Percentiles rank a stretch among this genome's conserved stretches.
Evolutionary conservation across 139 green algal genomes (phyloP).

Genomic region (Tetradesmus lagerheimii): DNA sequence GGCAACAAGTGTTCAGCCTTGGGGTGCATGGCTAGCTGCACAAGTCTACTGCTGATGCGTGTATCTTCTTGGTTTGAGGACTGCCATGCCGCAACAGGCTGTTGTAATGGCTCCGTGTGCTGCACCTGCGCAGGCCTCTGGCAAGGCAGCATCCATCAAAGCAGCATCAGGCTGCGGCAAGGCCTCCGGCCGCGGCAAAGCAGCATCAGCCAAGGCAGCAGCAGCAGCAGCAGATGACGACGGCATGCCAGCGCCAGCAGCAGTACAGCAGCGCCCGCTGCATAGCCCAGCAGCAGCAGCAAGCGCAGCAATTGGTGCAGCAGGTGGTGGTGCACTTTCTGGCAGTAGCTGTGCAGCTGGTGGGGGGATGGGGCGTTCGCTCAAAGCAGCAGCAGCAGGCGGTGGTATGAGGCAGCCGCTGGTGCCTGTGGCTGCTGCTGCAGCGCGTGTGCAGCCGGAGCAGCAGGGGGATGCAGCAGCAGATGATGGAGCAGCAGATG

Average conservation of each 20-base stretch:
- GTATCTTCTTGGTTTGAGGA: no score
- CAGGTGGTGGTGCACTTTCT: background rate
- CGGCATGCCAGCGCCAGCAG: background rate
- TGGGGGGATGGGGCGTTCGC: background rate
- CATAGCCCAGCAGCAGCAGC: background rate
- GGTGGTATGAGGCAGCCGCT: background rate
- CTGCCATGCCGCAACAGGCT: background rate
- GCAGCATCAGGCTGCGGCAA: background rate
- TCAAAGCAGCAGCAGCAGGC: background rate
- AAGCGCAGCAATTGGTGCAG: slow-evolving; percentile 10
- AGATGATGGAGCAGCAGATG: background rate
- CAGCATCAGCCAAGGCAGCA: background rate
- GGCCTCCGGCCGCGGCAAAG: background rate
- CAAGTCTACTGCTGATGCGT: no score
- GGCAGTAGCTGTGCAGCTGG: slow-evolving; percentile 35
- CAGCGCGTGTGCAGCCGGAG: background rate
- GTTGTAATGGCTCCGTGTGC: background rate
- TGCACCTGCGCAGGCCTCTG: background rate
- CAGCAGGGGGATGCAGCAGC: background rate
- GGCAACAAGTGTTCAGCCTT: no score
- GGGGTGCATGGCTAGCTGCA: background rate
- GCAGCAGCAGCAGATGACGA: slow-evolving; percentile 1
- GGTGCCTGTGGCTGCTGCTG: background rate
- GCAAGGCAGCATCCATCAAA: background rate
- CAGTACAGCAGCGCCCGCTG: background rate